These are phyloP conservation scores for Pleurotus giganteus DNA, from an alignment of 768 basidiomycete species.

Conservation along the genomic window DNA sequence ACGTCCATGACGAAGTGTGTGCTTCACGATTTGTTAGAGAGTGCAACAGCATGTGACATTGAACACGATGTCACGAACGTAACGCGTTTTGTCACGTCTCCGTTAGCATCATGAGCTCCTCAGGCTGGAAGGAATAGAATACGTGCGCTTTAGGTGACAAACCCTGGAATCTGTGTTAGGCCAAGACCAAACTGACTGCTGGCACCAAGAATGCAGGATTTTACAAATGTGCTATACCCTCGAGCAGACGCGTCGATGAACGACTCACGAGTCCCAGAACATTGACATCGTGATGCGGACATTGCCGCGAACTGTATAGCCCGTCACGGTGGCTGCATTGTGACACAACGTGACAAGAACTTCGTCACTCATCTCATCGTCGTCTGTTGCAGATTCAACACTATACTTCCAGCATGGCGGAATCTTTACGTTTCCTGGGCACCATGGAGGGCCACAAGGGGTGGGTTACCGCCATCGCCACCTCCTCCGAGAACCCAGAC, in stretches of 20 bases:
- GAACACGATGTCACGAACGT: neutral
- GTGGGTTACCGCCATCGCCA: conserved; percentile 99
- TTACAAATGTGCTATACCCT: no score
- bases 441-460: conserved; percentile 91
- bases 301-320: conserved; percentile 57
- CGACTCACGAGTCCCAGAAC: no score
- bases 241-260: no score
- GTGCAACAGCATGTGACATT: neutral
- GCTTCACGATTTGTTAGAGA: no score
- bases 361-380: conserved; percentile 28
- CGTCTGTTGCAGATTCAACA: conserved; percentile 28
- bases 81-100: neutral
- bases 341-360: conserved; percentile 33
- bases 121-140: no score
- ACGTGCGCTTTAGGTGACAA: no score
- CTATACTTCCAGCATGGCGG: conserved; percentile 58
- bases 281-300: conserved; percentile 14
- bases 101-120: no score
- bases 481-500: conserved; percentile 97
- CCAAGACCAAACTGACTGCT: no score
- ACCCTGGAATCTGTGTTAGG: no score
- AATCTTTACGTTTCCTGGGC: conserved; percentile 89
- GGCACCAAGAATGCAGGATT: no score
- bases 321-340: conserved; percentile 60
- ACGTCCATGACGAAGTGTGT: conserved; percentile 56